Percentiles rank a stretch among this genome's conserved stretches.
Conservation (phyloP, 371 early-diverging fungal genomes). For the Umbelopsis sp. region DNA sequence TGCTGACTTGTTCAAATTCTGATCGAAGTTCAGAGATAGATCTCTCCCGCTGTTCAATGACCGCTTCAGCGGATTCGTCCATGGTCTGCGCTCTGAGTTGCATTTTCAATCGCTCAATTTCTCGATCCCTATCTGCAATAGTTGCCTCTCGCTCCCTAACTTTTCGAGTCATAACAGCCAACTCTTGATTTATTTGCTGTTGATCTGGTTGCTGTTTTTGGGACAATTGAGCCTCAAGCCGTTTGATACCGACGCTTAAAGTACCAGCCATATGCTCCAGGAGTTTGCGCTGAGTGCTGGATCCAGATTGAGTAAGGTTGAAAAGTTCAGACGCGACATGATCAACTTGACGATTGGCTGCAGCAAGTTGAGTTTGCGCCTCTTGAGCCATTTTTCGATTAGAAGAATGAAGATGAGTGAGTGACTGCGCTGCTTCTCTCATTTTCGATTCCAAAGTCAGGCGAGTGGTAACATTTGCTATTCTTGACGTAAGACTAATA, state of each 20-base stretch:
- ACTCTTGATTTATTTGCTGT: not conserved
- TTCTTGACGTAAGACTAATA: conserved; percentile 3
- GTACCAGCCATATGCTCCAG: conserved; percentile 75
- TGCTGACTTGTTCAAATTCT: conserved; percentile 28
- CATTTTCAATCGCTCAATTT: conserved; percentile 18
- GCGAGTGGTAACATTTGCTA: conserved; percentile 52
- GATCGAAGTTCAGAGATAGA: conserved; percentile 18
- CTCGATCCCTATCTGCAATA: conserved; percentile 14
- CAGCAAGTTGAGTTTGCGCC: conserved; percentile 57
- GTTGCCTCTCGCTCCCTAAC: not conserved
- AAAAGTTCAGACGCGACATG: conserved; percentile 70
- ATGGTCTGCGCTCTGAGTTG: conserved; percentile 17
- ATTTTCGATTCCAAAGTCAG: conserved; percentile 70
- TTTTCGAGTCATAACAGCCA: not conserved
- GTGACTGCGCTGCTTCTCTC: conserved; percentile 66
- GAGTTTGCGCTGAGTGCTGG: conserved; percentile 67
- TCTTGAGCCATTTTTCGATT: conserved; percentile 53
- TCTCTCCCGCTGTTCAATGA: conserved; percentile 18
- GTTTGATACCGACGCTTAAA: conserved; percentile 51
- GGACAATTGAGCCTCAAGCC: conserved; percentile 38
- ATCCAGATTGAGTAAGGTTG: conserved; percentile 59
- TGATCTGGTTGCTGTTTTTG: conserved; percentile 6
- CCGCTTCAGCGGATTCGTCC: conserved; percentile 17
- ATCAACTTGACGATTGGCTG: conserved; percentile 68
- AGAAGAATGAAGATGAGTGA: conserved; percentile 52